Percentiles rank a stretch among this genome's conserved stretches.
Conservation (phyloP, 2,329 filamentous ascomycete species). For the Massarina eburnea region DNA sequence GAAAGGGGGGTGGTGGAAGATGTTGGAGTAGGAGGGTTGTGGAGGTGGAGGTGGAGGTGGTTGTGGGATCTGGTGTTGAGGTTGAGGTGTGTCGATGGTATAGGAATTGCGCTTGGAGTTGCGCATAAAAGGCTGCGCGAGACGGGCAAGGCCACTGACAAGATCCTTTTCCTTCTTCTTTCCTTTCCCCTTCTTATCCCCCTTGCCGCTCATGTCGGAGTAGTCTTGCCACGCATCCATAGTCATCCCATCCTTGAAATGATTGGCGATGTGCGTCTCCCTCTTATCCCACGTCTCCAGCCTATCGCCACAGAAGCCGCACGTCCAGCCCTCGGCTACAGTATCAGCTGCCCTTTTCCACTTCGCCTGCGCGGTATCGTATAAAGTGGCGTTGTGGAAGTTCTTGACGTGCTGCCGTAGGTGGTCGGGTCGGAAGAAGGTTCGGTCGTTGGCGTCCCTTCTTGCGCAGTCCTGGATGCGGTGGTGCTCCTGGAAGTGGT, state of each 20-base stretch:
- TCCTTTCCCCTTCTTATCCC: slow-evolving; percentile 7
- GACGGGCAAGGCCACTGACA: slow-evolving; percentile 3
- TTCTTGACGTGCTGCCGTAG: slow-evolving; percentile 38
- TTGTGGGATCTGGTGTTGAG: slow-evolving; percentile 1
- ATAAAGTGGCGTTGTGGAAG: slow-evolving; percentile 28
- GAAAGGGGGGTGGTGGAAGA: slow-evolving; percentile 8
- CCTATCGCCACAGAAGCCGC: slow-evolving; percentile 32
- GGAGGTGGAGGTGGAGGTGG: neutral
- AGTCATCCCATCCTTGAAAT: slow-evolving; percentile 36
- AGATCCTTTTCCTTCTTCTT: slow-evolving; percentile 4
- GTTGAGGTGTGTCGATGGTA: neutral
- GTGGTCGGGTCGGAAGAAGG: slow-evolving; percentile 37
- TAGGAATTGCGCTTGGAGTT: slow-evolving; percentile 7
- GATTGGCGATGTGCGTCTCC: slow-evolving; percentile 34
- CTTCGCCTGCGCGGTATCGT: slow-evolving; percentile 25
- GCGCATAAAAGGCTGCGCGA: slow-evolving; percentile 5
- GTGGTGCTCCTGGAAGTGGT: slow-evolving; percentile 30
- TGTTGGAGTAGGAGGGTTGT: slow-evolving; percentile 6
- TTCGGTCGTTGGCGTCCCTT: slow-evolving; percentile 29
- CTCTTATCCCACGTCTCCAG: slow-evolving; percentile 31
- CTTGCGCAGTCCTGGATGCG: slow-evolving; percentile 34
- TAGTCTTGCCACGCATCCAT: slow-evolving; percentile 30
- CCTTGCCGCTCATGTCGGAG: neutral
- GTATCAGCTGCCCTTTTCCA: slow-evolving; percentile 28
- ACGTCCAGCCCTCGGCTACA: slow-evolving; percentile 24